Evolutionary conservation across 2,329 filamentous ascomycete species (phyloP).

Genomic region (Beauveria rudraprayagi): DNA sequence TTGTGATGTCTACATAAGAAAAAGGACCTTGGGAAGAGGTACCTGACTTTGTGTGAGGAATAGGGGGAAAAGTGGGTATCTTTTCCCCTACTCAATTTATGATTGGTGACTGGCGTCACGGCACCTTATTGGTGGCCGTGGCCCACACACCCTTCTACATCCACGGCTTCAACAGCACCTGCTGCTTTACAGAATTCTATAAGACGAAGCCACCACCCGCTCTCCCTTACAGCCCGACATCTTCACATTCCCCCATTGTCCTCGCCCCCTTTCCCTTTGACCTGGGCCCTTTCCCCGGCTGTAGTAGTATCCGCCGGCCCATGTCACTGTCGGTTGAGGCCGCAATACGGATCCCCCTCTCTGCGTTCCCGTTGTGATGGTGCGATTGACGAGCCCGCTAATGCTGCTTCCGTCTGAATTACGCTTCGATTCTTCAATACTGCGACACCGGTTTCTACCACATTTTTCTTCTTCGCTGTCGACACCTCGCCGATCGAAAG

Average conservation of each 20-base stretch:
- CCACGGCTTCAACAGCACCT: too few relatives aligned
- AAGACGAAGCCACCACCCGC: neutral
- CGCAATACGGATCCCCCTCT: neutral
- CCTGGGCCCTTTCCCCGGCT: neutral
- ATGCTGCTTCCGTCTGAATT: neutral
- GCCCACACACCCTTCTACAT: too few relatives aligned
- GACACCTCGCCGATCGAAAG: neutral
- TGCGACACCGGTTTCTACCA: neutral
- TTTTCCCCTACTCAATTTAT: too few relatives aligned
- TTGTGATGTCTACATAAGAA: too few relatives aligned
- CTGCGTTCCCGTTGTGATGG: too few relatives aligned
- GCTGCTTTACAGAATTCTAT: constrained; percentile 8
- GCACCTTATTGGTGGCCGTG: too few relatives aligned
- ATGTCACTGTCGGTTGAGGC: neutral
- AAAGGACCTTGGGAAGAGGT: too few relatives aligned
- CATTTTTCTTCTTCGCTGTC: neutral
- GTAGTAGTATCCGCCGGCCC: neutral
- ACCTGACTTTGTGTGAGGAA: too few relatives aligned
- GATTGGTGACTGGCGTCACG: too few relatives aligned
- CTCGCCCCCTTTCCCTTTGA: neutral
- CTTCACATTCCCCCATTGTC: neutral
- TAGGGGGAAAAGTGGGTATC: too few relatives aligned
- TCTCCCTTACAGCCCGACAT: neutral
- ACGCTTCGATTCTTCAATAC: neutral
- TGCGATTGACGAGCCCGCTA: too few relatives aligned